These are phyloP conservation scores for Pneumocystis carinii DNA, from an alignment of 1,139 yeast species.

Conservation along the genomic window DNA sequence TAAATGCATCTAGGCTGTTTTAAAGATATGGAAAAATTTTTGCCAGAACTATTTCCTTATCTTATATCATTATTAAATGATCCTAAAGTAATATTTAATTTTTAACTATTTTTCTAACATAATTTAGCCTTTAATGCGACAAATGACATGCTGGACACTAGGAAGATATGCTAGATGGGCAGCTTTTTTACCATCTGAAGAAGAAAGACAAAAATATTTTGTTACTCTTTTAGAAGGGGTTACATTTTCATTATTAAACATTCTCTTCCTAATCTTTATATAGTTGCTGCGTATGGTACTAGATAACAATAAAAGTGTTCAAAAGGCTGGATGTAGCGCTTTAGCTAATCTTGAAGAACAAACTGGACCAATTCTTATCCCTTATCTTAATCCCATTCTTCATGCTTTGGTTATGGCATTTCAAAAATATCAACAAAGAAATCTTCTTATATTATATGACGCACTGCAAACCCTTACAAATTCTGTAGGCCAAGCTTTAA, in stretches of 20 bases:
- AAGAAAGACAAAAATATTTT: slow-evolving; percentile 52
- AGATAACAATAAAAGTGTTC: slow-evolving; percentile 80
- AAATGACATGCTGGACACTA: slow-evolving; percentile 89
- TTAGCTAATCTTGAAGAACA: slow-evolving; percentile 70
- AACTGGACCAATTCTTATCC: slow-evolving; percentile 44
- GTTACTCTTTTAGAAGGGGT: slow-evolving; percentile 59
- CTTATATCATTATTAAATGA: slow-evolving; percentile 68
- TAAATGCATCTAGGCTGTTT: slow-evolving; percentile 35
- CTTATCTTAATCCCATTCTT: slow-evolving; percentile 51
- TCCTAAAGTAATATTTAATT: slow-evolving; percentile 20
- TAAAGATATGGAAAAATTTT: slow-evolving; percentile 47
- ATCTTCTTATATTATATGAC: slow-evolving; percentile 68
- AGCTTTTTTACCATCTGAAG: slow-evolving; percentile 29
- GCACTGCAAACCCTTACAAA: slow-evolving; percentile 87
- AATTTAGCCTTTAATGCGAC: slow-evolving; percentile 62
- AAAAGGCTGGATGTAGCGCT: slow-evolving; percentile 84
- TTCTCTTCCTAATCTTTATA: not conserved
- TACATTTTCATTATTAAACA: slow-evolving; percentile 21
- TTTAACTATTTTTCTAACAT: not conserved
- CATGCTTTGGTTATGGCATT: slow-evolving; percentile 63
- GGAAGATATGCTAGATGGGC: slow-evolving; percentile 80
- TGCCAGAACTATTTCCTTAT: slow-evolving; percentile 73
- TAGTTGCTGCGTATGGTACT: slow-evolving; percentile 21
- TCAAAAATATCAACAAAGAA: slow-evolving; percentile 62
- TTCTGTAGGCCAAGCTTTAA: slow-evolving; percentile 35